Conservation (phyloP, 2,329 filamentous ascomycete species). For the Ophiostoma sp. region DNA sequence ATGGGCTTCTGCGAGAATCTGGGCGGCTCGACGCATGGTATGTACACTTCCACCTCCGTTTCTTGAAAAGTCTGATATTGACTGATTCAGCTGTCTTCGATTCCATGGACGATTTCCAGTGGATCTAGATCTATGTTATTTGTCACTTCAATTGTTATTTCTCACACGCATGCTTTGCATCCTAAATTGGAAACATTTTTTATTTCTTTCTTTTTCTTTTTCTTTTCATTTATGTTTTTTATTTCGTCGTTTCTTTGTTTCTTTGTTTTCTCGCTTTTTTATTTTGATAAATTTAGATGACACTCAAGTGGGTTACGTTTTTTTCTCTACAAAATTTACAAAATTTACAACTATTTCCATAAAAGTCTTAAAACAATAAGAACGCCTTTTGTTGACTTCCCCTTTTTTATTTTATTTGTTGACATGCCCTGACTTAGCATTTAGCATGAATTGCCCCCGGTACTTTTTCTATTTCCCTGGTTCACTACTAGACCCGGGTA, state of each 20-base stretch:
- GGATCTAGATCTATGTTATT: background rate
- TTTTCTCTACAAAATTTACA: background rate
- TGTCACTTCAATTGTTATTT: background rate
- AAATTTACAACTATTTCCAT: background rate
- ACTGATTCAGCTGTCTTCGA: background rate
- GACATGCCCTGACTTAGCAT: background rate
- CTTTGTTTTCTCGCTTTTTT: background rate
- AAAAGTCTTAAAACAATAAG: background rate
- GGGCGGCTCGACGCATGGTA: background rate
- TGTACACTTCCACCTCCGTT: background rate
- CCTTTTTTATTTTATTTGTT: background rate
- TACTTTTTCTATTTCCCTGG: background rate
- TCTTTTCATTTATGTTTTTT: background rate
- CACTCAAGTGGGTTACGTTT: background rate
- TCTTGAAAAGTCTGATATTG: background rate
- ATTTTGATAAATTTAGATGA: background rate
- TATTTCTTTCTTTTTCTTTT: background rate
- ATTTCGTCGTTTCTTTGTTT: background rate
- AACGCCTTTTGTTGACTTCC: background rate
- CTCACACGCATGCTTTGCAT: background rate
- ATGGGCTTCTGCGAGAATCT: slow-evolving; percentile 8
- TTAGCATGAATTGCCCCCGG: background rate
- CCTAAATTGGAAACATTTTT: background rate
- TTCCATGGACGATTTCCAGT: background rate
- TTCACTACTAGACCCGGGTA: background rate